These are phyloP conservation scores for Boletus fagicola DNA, from an alignment of 768 basidiomycete genomes.

Conservation along the genomic window DNA sequence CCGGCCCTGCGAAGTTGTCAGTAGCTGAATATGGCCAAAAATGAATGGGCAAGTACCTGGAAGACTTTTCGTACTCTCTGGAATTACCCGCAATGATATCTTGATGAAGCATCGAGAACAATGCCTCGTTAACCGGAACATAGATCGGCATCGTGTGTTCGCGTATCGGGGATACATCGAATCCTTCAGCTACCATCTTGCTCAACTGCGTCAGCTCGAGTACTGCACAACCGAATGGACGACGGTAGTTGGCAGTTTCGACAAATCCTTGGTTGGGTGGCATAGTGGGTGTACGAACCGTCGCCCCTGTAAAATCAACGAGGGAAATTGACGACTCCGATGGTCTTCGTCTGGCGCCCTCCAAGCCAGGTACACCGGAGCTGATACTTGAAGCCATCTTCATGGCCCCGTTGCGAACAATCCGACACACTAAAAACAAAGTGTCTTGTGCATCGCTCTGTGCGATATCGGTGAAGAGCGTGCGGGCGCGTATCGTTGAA, in stretches of 20 bases:
- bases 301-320: slow-evolving; percentile 34
- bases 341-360: slow-evolving; percentile 47
- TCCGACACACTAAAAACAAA: slow-evolving; percentile 85
- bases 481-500: slow-evolving; percentile 59
- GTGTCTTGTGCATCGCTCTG: slow-evolving; percentile 82
- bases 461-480: slow-evolving; percentile 88
- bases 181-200: slow-evolving; percentile 62
- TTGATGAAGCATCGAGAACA: slow-evolving; percentile 93
- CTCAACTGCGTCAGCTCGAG: slow-evolving; percentile 77
- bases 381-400: slow-evolving; percentile 64
- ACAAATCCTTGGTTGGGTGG: slow-evolving; percentile 28
- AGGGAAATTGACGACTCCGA: slow-evolving; percentile 50
- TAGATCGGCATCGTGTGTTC: slow-evolving; percentile 91
- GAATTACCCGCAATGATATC: slow-evolving; percentile 80
- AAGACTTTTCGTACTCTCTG: slow-evolving; percentile 80
- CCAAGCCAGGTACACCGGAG: slow-evolving; percentile 40
- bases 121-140: slow-evolving; percentile 74
- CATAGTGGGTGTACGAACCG: slow-evolving; percentile 13
- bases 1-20: slow-evolving; percentile 61
- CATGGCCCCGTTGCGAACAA: slow-evolving; percentile 83
- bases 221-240: slow-evolving; percentile 96
- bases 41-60: slow-evolving; percentile 51
- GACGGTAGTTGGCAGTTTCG: slow-evolving; percentile 58
- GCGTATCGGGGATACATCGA: slow-evolving; percentile 59
- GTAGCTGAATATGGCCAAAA: not conserved